A percentile compares a stretch with the other conserved stretches of the same genome.
Conservation (phyloP, 2,329 filamentous ascomycete species). For the Talaromyces sp. region DNA sequence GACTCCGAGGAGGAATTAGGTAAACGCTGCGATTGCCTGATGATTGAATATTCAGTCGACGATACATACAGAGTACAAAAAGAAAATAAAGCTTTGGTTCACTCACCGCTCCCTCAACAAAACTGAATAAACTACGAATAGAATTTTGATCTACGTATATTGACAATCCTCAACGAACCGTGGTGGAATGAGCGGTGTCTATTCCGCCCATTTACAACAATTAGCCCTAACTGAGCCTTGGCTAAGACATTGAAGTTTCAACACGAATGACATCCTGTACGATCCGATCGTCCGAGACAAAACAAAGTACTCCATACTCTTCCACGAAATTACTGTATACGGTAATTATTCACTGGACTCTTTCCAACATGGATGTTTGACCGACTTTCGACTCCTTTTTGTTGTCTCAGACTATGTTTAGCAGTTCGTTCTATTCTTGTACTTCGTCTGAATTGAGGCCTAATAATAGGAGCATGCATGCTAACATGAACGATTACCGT, state of each 20-base stretch:
- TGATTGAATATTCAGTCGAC: neutral
- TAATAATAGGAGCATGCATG: neutral
- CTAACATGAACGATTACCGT: neutral
- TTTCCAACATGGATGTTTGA: neutral
- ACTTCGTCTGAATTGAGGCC: neutral
- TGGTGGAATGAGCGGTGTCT: slow-evolving; percentile 3
- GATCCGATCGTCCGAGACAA: neutral
- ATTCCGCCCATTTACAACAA: neutral
- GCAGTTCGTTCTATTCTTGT: slow-evolving; percentile 1
- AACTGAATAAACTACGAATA: neutral
- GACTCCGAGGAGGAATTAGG: neutral
- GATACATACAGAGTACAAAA: neutral
- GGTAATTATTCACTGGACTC: neutral
- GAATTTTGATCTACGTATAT: neutral
- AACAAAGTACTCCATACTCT: neutral
- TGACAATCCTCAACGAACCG: neutral
- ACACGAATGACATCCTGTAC: neutral
- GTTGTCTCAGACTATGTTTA: neutral
- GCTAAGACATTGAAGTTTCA: slow-evolving; percentile 8
- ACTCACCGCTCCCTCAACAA: slow-evolving; percentile 1
- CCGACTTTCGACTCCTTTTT: neutral
- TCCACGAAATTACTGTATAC: slow-evolving; percentile 2
- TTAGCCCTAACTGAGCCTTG: slow-evolving; percentile 3
- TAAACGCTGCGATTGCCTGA: neutral
- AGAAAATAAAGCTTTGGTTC: neutral